phyloP scores from a whole-genome alignment of 2,329 filamentous ascomycete genomes.

The Zymoseptoria passerinii region DNA sequence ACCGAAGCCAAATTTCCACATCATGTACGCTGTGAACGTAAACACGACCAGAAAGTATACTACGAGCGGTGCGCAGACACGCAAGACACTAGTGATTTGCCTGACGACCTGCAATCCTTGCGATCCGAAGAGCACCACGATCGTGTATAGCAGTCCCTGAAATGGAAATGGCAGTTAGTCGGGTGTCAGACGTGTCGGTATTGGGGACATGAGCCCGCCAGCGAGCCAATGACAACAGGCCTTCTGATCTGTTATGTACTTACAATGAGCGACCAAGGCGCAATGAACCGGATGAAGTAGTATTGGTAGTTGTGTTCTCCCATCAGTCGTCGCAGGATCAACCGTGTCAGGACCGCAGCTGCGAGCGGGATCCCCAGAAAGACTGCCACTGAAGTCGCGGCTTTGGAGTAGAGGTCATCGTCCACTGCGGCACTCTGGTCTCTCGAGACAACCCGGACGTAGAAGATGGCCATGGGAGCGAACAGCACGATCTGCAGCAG shows the following conservation, averaged over 20 bases:
- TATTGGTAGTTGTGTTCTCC: constrained; percentile 56
- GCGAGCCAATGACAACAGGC: too few species aligned
- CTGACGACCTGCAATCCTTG: constrained; percentile 70
- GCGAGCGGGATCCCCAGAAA: constrained; percentile 77
- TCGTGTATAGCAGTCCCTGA: constrained; percentile 73
- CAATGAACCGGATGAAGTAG: constrained; percentile 60
- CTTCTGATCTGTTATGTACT: not conserved
- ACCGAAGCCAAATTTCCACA: constrained; percentile 58
- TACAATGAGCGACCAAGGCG: constrained; percentile 64
- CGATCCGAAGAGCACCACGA: constrained; percentile 74
- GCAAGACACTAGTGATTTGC: constrained; percentile 73
- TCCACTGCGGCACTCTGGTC: constrained; percentile 34
- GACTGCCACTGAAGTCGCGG: constrained; percentile 72
- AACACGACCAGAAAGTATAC: constrained; percentile 72
- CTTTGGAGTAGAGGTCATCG: constrained; percentile 35
- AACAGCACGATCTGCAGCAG: constrained; percentile 42
- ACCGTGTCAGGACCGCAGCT: constrained; percentile 68
- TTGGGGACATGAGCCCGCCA: too few species aligned
- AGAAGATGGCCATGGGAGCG: constrained; percentile 39
- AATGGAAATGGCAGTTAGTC: too few species aligned
- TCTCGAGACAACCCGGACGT: constrained; percentile 54
- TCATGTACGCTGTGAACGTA: constrained; percentile 55
- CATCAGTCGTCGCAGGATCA: constrained; percentile 48
- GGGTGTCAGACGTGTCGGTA: too few species aligned
- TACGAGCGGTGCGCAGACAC: constrained; percentile 71